These are phyloP conservation scores for Diaporthe sp. DNA, from an alignment of 2,329 filamentous ascomycete species.

Conservation along the genomic window DNA sequence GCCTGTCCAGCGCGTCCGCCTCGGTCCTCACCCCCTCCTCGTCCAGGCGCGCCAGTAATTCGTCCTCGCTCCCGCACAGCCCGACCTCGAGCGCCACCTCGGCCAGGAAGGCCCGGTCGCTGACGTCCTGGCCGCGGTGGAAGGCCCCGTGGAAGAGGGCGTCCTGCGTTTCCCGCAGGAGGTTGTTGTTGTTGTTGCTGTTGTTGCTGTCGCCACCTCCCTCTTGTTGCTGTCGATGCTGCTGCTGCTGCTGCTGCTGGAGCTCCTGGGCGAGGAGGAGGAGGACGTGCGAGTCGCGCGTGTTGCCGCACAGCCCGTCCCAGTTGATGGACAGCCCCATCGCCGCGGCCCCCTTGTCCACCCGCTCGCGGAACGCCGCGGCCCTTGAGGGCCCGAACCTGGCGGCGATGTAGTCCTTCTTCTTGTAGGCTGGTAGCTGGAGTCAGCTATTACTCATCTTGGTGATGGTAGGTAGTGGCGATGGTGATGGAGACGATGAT, in stretches of 20 bases:
- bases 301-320: constrained; percentile 59
- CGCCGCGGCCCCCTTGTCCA: constrained; percentile 50
- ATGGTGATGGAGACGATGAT: neutral
- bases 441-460: constrained; percentile 20
- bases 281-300: constrained; percentile 62
- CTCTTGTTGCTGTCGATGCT: neutral
- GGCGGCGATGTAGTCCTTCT: constrained; percentile 53
- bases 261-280: constrained; percentile 55
- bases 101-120: constrained; percentile 56
- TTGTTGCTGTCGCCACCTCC: no score
- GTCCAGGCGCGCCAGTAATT: constrained; percentile 46
- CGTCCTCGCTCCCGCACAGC: constrained; percentile 45
- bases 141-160: constrained; percentile 59
- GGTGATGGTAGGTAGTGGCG: neutral
- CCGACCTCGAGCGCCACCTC: constrained; percentile 50
- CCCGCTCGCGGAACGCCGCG: constrained; percentile 48
- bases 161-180: constrained; percentile 52
- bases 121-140: constrained; percentile 57
- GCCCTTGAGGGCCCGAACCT: constrained; percentile 47
- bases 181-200: constrained; percentile 10
- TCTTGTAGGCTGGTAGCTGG: constrained; percentile 50
- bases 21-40: constrained; percentile 45
- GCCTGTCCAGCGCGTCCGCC: constrained; percentile 49
- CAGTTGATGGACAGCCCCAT: constrained; percentile 57
- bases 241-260: constrained; percentile 19